Conservation (phyloP, 2,329 filamentous ascomycete genomes). For the Ilyonectria destructans region DNA sequence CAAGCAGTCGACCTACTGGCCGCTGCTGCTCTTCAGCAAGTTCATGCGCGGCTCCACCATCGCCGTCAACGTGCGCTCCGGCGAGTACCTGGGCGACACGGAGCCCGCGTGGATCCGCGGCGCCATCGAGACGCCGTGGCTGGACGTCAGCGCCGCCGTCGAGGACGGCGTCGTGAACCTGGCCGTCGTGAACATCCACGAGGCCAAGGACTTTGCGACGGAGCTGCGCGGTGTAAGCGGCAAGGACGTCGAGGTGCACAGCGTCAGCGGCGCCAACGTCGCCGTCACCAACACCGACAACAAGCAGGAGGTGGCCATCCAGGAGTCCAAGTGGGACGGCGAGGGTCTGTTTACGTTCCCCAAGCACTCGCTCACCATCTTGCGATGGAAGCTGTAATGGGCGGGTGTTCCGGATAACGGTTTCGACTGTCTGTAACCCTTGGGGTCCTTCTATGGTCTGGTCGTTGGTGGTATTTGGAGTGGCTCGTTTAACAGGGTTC, state of each 20-base stretch:
- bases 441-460: not conserved
- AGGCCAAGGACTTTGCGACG: constrained; percentile 72
- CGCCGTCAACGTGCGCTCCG: constrained; percentile 75
- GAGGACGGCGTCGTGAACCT: constrained; percentile 74
- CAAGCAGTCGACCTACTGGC: constrained; percentile 85
- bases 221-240: constrained; percentile 63
- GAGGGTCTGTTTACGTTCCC: constrained; percentile 75
- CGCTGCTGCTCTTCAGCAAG: constrained; percentile 71
- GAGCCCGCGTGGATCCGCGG: constrained; percentile 76
- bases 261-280: constrained; percentile 64
- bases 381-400: constrained; percentile 69
- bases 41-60: constrained; percentile 82
- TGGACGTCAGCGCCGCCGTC: constrained; percentile 77
- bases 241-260: constrained; percentile 72
- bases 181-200: constrained; percentile 82
- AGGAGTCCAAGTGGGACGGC: constrained; percentile 71
- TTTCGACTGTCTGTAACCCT: not conserved
- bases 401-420: not conserved
- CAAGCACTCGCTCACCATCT: constrained; percentile 80
- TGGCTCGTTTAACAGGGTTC: not conserved
- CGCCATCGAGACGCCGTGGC: constrained; percentile 78
- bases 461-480: not conserved
- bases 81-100: constrained; percentile 78
- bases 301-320: constrained; percentile 71
- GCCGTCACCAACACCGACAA: constrained; percentile 75